Conservation (phyloP, 805 yeast species). For the Ogataea nitratoaversa region DNA sequence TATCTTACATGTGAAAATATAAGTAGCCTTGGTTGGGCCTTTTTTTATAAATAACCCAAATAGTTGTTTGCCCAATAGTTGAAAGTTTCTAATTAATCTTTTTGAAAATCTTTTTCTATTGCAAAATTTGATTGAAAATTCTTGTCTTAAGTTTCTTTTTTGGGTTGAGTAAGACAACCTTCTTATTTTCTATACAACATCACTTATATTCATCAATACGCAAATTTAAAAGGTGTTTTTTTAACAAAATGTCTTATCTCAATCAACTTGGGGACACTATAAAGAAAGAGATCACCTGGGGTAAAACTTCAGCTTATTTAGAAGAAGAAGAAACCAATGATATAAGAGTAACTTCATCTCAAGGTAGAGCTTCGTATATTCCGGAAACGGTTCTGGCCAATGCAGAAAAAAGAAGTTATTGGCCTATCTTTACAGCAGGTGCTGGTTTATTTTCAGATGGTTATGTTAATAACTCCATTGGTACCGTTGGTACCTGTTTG, state of each 20-base stretch:
- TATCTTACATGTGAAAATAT: too few relatives aligned
- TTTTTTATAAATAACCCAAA: too few relatives aligned
- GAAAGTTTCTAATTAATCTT: too few relatives aligned
- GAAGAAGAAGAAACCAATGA: conserved; percentile 12
- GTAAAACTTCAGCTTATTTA: conserved; percentile 13
- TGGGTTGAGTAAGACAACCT: too few relatives aligned
- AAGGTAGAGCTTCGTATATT: conserved; percentile 19
- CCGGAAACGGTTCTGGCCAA: conserved; percentile 25
- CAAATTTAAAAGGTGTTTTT: not conserved
- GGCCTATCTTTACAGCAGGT: conserved; percentile 81
- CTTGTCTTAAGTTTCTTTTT: too few relatives aligned
- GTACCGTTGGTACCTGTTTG: conserved; percentile 72
- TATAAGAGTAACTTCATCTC: conserved; percentile 15
- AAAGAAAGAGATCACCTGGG: conserved; percentile 26
- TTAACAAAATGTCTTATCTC: not conserved
- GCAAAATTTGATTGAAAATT: too few relatives aligned
- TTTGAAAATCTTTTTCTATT: too few relatives aligned
- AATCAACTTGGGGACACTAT: not conserved
- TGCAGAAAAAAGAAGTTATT: conserved; percentile 27
- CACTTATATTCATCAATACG: too few relatives aligned
- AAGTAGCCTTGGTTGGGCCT: too few relatives aligned
- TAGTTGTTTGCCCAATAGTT: too few relatives aligned
- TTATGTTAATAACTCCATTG: conserved; percentile 80
- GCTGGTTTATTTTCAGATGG: conserved; percentile 95
- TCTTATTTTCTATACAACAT: too few relatives aligned